Conservation (phyloP, 1,284 basidiomycete genomes). For the Ganoderma leucocontextum region DNA sequence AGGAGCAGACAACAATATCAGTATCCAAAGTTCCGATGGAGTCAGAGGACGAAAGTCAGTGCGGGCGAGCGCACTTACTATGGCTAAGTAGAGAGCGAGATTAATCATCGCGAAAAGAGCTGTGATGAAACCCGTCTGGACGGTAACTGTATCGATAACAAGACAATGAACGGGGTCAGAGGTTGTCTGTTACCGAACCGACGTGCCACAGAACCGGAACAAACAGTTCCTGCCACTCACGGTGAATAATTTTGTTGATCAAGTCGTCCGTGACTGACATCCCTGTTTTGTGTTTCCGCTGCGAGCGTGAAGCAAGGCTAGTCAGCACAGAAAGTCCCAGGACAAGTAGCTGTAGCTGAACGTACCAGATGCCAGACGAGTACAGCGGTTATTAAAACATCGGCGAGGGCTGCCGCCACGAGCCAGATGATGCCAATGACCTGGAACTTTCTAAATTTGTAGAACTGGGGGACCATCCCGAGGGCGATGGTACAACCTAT, state of each 20-base stretch:
- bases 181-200: background rate
- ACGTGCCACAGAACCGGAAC: background rate
- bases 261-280: conserved; percentile 15
- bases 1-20: background rate
- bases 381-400: background rate
- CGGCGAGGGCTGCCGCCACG: background rate
- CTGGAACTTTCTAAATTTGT: background rate
- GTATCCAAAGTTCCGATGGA: background rate
- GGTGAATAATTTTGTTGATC: background rate
- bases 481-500: background rate
- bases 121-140: background rate
- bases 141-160: background rate
- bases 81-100: background rate
- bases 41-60: background rate
- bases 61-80: background rate
- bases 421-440: conserved; percentile 8
- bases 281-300: conserved; percentile 7
- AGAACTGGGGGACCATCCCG: background rate
- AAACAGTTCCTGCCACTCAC: background rate
- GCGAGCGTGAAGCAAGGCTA: background rate
- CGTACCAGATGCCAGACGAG: conserved; percentile 3
- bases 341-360: background rate
- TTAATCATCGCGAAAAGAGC: background rate
- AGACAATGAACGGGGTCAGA: background rate
- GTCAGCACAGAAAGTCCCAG: background rate